Base-by-base conservation (phyloP, 805 yeast species). In the Candida ipomoeae region DNA sequence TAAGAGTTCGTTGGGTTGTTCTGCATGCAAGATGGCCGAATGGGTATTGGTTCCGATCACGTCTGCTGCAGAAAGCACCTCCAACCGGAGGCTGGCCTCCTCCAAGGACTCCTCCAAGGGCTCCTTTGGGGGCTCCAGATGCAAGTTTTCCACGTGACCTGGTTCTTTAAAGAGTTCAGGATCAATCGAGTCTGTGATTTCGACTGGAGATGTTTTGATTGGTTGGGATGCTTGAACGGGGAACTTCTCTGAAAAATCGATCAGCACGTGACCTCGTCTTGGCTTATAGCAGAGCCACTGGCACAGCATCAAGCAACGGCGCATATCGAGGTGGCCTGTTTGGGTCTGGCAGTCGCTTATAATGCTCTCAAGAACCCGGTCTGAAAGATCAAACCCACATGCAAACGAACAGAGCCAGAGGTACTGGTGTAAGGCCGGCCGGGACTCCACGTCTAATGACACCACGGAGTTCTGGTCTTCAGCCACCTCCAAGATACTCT, bases 261-360 rank as follows among this genome's bases (percentile, higher is more conserved):
- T 39, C 41, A 4, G 13, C 29, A 39, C 5, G 17, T 40, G 14
- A 7, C 13, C 33, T 11, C 6, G 34, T 23, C 29, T n/a, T n/a
- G 21, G 29, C 18, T 21, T 21, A 15, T 29, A 41, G 52, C 78
- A 77, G 1, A 71, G 14, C 49, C 65, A 68, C 56, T 82, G 85
- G 34, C 80, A 65, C 3, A 68, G 65, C 63, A 72, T 64, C 10
- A 83, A 55, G 36, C 75, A 70, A 51, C 69, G 71, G 46, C 87
- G 66, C 29, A 83, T 62, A 60, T 83, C 86, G 41, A 55, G 58
- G 40, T 57, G 56, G 21, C 60, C 42, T 0, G 61, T 61, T 5
- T 11, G 8, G 32, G 55, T 55, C 11, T 33, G 53, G 39, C 61
- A 52, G 1, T 56, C 55, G 1, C 50, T 54, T 0, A 73, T 55